Evolutionary conservation across 2,329 filamentous ascomycete species (phyloP), one percentile per base, ranked within the genome.

Genomic region (Fusarium subtropicale): DNA sequence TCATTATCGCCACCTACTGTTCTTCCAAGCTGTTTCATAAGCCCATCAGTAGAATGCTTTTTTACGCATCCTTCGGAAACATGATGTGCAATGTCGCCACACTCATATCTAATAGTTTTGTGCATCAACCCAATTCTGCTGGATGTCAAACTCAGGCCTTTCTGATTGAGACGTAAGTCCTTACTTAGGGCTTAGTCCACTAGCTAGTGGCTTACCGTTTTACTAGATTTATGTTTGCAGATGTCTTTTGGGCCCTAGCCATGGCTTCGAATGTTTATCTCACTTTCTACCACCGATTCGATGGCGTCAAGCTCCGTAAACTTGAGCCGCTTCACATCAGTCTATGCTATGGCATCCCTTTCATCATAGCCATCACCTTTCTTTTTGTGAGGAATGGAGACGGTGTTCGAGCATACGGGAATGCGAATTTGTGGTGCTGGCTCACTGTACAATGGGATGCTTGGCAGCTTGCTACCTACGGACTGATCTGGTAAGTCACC

Each of bases 51-150:
- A 18, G 59, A 10, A 61, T 61, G 59, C 59, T 61, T 3, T 61
- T 61, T 2, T 61, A 60, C 7, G 59, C 59, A 2, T 61, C 59
- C 8, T 61, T 61, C 4, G 59, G 59, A 15, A 61, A 61, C 4
- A 60, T 61, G 59, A 60, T 61, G 59, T 53, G 59, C 7, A 61
- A 61, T 53, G 36, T 60, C 38, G 59, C 59, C 20, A 61, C 59
- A 9, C 59, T 61, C 6, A 61, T 61, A 39, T 61, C 59, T 0
- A 26, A 45, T 5, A 52, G 46, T 33, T 61, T 45, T 7, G 22
- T 33, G 20, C 3, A 33, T 13, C 15, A 13, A 7, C 56, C 59
- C 3, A 3, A 61, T 11, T 61, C 59, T 33, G 56, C 45, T 12
- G 45, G 59, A 4, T 61, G 59, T 15, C 56, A 61, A 53, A 61